Base-by-base conservation (phyloP, 331 rosid species). In the Quercus lobata region DNA sequence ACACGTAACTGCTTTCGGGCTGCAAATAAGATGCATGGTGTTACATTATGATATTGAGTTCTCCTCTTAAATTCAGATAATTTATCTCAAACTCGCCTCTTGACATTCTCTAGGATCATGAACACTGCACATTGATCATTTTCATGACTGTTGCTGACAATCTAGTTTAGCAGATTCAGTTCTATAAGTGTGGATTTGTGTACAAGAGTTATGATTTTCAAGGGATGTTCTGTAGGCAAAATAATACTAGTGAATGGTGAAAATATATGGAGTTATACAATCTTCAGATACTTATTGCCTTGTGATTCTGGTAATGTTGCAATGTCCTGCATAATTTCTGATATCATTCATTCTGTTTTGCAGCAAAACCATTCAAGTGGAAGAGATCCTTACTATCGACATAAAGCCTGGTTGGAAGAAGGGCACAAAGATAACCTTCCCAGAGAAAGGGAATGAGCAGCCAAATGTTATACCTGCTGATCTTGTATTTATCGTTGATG, bases 341-440 rank as follows among this genome's bases (percentile, higher is more conserved):
- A 49, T 49, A 0, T 41, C 35, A 66, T 11, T 29, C 70, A 29
- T 74, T 52, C 19, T 66, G 46, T 44, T 79, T 77, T 84, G 83
- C 80, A 92, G 93, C 55, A 88, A 81, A 83, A 72, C 83, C 24
- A 86, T 71, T 86, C 78, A 69, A 14, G 88, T 86, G 25, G 95
- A 92, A 80, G 93, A 92, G 75, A 87, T 90, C 53, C 63, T 92
- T 44, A 89, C 92, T 30, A 89, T 89, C 18, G 73, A 80, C 56
- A 75, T 92, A n/a, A 92, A 92, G 35, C 92, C 93, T 7, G 95
- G 97, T 37, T 89, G 92, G 97, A 90, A 92, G 74, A 90, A 87
- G 78, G 97, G 97, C 22, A 92, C 95, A 17, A 90, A 89, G 81
- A 88, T 92, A 80, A 92, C 97, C 12, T 92, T 90, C 74, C 91